Conservation (phyloP, 176 grass and related monocot genomes). For the Oryza coarctata region DNA sequence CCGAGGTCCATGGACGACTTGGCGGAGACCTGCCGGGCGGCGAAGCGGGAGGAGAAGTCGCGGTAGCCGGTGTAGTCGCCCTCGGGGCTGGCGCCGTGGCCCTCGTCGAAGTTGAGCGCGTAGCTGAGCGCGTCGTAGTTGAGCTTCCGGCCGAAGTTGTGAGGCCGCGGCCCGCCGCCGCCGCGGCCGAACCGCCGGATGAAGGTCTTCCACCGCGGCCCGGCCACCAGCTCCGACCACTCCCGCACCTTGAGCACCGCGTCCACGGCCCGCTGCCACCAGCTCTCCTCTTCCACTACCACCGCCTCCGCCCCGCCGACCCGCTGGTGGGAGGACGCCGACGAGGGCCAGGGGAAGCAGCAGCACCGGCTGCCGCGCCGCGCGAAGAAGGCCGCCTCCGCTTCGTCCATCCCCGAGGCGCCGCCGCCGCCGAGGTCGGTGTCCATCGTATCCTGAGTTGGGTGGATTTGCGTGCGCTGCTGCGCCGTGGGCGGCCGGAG, state of each 20-base stretch:
- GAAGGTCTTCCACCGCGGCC: constrained; percentile 97
- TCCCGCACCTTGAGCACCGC: constrained; percentile 75
- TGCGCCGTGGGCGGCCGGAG: not conserved
- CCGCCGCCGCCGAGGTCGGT: constrained; percentile 34
- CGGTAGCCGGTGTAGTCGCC: constrained; percentile 58
- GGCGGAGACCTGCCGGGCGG: constrained; percentile 46
- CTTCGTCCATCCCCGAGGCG: constrained; percentile 27
- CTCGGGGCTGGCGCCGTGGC: constrained; percentile 71
- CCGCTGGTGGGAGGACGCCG: constrained; percentile 36
- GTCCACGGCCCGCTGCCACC: constrained; percentile 42
- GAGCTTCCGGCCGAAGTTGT: constrained; percentile 47
- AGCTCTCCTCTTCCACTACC: constrained; percentile 20
- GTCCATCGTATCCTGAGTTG: constrained; percentile 24
- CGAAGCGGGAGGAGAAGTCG: constrained; percentile 89
- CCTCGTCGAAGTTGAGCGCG: constrained; percentile 95
- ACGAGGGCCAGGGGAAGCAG: constrained; percentile 51
- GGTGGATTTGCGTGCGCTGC: not conserved
- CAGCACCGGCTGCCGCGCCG: constrained; percentile 39
- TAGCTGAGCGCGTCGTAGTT: constrained; percentile 90
- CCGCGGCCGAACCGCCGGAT: constrained; percentile 80
- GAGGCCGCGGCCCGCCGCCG: constrained; percentile 34
- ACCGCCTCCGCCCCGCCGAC: not conserved
- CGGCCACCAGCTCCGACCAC: constrained; percentile 93
- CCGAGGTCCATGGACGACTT: constrained; percentile 83
- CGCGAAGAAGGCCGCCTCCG: constrained; percentile 55